Conservation (phyloP, 208 protist species). For the Polymyxa betae region DNA sequence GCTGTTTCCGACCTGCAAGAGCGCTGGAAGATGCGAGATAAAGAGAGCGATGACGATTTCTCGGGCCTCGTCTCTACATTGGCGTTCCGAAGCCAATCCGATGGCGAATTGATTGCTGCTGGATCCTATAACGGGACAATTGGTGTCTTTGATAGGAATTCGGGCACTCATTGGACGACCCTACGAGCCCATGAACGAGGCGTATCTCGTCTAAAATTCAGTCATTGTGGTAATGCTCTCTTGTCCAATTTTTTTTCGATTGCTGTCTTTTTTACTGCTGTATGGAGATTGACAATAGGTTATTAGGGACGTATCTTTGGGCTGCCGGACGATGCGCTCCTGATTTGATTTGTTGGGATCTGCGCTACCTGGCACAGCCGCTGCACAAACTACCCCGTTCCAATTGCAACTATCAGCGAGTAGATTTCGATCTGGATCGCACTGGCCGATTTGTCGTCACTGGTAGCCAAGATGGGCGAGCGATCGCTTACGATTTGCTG, state of each 20-base stretch:
- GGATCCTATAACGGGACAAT: constrained; percentile 47
- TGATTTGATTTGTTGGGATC: constrained; percentile 67
- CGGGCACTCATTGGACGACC: neutral
- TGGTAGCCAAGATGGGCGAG: constrained; percentile 5
- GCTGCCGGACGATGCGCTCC: constrained; percentile 61
- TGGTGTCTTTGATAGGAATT: neutral
- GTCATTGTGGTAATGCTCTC: neutral
- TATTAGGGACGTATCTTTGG: neutral
- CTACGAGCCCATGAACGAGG: neutral
- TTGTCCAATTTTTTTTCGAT: neutral
- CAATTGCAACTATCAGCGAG: constrained; percentile 60
- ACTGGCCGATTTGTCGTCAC: neutral
- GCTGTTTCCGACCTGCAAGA: neutral
- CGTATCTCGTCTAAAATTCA: neutral
- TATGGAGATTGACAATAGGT: neutral
- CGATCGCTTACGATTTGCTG: neutral
- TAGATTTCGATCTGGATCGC: constrained; percentile 61
- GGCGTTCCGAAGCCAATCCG: neutral
- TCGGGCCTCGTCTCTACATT: neutral
- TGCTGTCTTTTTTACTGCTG: constrained; percentile 9
- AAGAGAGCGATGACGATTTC: constrained; percentile 16
- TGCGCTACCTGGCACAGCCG: constrained; percentile 55
- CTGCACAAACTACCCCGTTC: constrained; percentile 4
- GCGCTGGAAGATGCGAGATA: constrained; percentile 8
- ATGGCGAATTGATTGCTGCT: constrained; percentile 4